Percentiles rank a stretch among this genome's conserved stretches.
Evolutionary conservation across 2,329 filamentous ascomycete species (phyloP).

Genomic region (Madurella mycetomatis): DNA sequence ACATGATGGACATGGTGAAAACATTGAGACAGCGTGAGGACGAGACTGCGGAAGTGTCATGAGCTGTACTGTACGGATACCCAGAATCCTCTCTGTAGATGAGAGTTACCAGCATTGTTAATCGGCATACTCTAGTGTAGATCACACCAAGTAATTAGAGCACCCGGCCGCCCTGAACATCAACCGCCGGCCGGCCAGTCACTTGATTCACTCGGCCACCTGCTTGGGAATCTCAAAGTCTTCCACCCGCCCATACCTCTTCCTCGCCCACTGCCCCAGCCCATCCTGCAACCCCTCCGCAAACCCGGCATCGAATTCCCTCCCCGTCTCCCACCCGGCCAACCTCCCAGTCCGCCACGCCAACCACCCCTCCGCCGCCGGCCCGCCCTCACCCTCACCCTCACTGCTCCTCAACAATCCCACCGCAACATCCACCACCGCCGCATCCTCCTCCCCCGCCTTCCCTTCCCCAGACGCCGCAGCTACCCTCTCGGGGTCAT

Average conservation of each 20-base stretch:
- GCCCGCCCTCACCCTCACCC: slow-evolving; percentile 37
- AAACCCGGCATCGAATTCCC: slow-evolving; percentile 36
- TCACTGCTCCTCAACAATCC: slow-evolving; percentile 43
- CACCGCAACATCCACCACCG: slow-evolving; percentile 41
- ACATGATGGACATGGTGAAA: not conserved
- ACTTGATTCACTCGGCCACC: not conserved
- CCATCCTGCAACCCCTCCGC: slow-evolving; percentile 34
- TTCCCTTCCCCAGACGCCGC: not conserved
- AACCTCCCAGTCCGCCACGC: slow-evolving; percentile 40
- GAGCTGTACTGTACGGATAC: too few species aligned
- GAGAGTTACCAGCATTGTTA: too few species aligned
- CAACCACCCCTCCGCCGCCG: slow-evolving; percentile 43
- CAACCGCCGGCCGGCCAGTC: too few species aligned
- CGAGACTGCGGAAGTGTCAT: too few species aligned
- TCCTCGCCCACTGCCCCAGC: slow-evolving; percentile 35
- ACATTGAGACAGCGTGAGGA: too few species aligned
- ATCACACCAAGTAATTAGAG: too few species aligned
- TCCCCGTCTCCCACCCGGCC: slow-evolving; percentile 33
- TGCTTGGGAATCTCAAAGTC: slow-evolving; percentile 16
- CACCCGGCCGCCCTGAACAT: too few species aligned
- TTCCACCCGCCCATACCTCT: slow-evolving; percentile 32
- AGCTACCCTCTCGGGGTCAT: slow-evolving; percentile 22
- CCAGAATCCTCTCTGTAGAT: too few species aligned
- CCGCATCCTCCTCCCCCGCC: slow-evolving; percentile 32
- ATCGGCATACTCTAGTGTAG: too few species aligned